phyloP scores from a whole-genome alignment of 345 rosid species.

The Microcos paniculata region DNA sequence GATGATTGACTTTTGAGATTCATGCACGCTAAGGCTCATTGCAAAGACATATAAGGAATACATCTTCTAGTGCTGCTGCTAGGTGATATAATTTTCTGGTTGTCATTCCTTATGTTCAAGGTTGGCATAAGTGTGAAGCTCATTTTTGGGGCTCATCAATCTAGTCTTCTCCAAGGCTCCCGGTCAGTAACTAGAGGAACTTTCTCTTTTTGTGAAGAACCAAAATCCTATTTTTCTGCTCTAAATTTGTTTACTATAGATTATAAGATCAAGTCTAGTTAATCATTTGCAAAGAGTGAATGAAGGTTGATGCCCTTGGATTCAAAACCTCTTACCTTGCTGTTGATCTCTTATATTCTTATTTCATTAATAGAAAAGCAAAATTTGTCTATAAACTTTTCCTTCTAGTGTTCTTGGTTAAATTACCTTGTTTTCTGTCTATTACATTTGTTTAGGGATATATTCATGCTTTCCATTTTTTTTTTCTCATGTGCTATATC shows the following conservation, averaged over 20 bases:
- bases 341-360: background rate
- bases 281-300: background rate
- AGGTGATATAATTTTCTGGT: background rate
- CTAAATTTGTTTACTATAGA: background rate
- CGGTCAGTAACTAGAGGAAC: background rate
- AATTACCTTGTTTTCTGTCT: background rate
- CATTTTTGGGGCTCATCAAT: background rate
- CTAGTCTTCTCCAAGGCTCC: background rate
- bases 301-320: background rate
- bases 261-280: background rate
- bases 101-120: background rate
- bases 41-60: background rate
- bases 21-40: background rate
- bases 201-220: background rate
- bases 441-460: background rate
- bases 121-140: conserved; percentile 6
- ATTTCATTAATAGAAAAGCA: background rate
- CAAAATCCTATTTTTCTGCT: background rate
- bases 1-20: background rate
- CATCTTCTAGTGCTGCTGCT: background rate
- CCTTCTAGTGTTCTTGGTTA: background rate
- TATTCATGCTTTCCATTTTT: background rate
- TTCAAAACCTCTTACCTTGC: background rate
- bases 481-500: background rate
- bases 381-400: background rate